Percentiles rank a stretch among this genome's conserved stretches.
Evolutionary conservation across 2,329 filamentous ascomycete genomes (phyloP).

Genomic region (Cladosporium sp.): DNA sequence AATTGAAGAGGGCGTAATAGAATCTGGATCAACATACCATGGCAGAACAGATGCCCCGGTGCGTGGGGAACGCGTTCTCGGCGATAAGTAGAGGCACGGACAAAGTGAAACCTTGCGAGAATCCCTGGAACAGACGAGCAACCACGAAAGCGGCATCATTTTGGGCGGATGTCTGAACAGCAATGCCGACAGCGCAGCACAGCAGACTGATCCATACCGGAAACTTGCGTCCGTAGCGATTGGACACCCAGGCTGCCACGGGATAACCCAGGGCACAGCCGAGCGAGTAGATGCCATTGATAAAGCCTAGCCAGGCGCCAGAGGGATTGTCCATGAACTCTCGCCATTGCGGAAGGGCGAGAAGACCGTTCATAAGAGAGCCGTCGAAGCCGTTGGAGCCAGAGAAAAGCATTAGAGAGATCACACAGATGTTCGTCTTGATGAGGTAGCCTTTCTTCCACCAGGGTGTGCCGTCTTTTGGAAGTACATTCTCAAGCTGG

Average conservation of each 20-base stretch:
- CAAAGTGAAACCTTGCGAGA: constrained; percentile 4
- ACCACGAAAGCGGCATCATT: neutral
- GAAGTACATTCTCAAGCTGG: neutral
- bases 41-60: constrained; percentile 61
- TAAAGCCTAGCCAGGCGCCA: neutral
- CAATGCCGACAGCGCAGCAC: neutral
- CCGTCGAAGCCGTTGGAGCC: constrained; percentile 19
- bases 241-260: neutral
- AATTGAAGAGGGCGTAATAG: neutral
- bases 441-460: constrained; percentile 12
- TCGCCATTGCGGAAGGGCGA: constrained; percentile 1
- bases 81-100: constrained; percentile 61
- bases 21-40: constrained; percentile 29
- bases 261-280: neutral
- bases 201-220: neutral
- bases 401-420: constrained; percentile 11
- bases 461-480: constrained; percentile 14
- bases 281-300: constrained; percentile 1
- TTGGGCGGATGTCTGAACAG: neutral
- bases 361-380: constrained; percentile 16
- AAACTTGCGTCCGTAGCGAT: constrained; percentile 3
- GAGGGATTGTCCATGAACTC: neutral
- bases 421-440: constrained; percentile 3
- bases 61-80: constrained; percentile 65
- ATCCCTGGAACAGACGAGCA: constrained; percentile 6